Percentiles rank a stretch among this genome's conserved stretches.
These are phyloP conservation scores for Erythrophleum ivorense DNA, from an alignment of 331 rosid genomes.

Conservation along the genomic window DNA sequence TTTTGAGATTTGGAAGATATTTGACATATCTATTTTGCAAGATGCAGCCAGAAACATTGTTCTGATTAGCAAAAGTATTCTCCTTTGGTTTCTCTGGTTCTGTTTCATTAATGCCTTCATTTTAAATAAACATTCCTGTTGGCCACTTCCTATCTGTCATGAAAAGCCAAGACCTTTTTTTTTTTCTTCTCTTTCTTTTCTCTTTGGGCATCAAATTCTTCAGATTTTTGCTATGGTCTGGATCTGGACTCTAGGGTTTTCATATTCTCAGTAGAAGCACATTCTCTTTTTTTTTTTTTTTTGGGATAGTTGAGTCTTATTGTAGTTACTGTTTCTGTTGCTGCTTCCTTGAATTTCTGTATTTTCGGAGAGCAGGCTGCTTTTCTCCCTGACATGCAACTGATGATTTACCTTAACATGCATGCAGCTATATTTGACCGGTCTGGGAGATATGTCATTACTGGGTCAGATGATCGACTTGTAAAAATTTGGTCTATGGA, in stretches of 20 bases:
- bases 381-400: conserved; percentile 34
- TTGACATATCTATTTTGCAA: not conserved
- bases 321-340: conserved; percentile 9
- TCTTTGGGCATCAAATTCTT: not conserved
- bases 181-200: not conserved
- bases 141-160: conserved; percentile 19
- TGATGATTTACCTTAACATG: conserved; percentile 46
- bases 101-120: conserved; percentile 12
- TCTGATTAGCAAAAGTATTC: not conserved
- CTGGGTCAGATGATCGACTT: conserved; percentile 98
- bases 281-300: no score
- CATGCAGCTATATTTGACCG: conserved; percentile 90
- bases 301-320: conserved; percentile 19
- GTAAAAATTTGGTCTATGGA: conserved; percentile 99
- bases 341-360: conserved; percentile 34
- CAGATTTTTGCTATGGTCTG: not conserved
- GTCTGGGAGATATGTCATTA: conserved; percentile 90
- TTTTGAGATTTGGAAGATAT: not conserved
- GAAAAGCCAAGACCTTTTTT: conserved; percentile 21
- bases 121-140: not conserved
- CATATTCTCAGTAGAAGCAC: not conserved
- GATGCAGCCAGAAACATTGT: not conserved
- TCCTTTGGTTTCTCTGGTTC: conserved; percentile 26
- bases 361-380: conserved; percentile 27
- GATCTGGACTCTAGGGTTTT: not conserved